Evolutionary conservation across 208 protist genomes (phyloP).

Genomic region (Crithidia sp.): DNA sequence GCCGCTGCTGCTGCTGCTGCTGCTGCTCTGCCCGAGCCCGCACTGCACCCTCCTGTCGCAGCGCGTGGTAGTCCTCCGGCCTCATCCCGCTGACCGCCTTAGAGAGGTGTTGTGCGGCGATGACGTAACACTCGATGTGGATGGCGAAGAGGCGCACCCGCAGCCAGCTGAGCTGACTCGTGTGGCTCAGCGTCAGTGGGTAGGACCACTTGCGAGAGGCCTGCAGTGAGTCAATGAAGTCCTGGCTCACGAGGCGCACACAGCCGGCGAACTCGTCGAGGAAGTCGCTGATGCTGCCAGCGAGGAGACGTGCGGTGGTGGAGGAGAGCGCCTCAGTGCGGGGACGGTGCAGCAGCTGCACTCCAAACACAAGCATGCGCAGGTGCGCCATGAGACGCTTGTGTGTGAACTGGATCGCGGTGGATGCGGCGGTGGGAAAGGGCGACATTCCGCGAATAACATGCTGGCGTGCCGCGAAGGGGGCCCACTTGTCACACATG

Average conservation of each 20-base stretch:
- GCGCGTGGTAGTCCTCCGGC: constrained; percentile 24
- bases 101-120: constrained; percentile 17
- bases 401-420: constrained; percentile 16
- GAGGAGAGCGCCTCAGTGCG: constrained; percentile 11
- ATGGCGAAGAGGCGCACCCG: constrained; percentile 28
- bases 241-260: constrained; percentile 30
- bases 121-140: constrained; percentile 35
- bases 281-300: constrained; percentile 26
- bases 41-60: constrained; percentile 13
- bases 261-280: constrained; percentile 35
- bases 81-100: constrained; percentile 13
- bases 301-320: constrained; percentile 19
- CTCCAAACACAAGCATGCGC: constrained; percentile 33
- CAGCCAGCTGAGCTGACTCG: constrained; percentile 33
- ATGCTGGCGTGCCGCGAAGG: constrained; percentile 23
- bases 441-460: constrained; percentile 30
- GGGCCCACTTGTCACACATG: constrained; percentile 44
- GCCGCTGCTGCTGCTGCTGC: background rate
- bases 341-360: constrained; percentile 39
- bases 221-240: constrained; percentile 46
- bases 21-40: background rate
- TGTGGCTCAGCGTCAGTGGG: constrained; percentile 25
- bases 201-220: constrained; percentile 36
- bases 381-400: constrained; percentile 28
- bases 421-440: constrained; percentile 28